Evolutionary conservation across 208 protist species (phyloP).

Genomic region (Acanthamoeba lugdunensis): DNA sequence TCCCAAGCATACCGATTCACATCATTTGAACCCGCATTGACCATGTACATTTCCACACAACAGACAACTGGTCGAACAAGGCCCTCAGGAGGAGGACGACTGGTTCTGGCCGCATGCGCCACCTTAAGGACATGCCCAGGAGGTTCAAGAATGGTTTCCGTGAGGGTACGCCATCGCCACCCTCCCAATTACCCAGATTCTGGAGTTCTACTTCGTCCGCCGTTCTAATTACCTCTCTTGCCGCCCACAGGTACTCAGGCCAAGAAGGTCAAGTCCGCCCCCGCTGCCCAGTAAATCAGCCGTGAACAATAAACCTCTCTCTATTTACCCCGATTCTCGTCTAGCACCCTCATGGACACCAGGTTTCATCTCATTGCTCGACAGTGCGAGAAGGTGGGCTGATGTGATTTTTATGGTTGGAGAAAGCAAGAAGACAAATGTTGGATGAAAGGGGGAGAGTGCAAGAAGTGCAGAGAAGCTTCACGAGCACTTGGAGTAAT

Average conservation of each 20-base stretch:
- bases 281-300: slow-evolving; percentile 6
- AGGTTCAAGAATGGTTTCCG: slow-evolving; percentile 97
- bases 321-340: not conserved
- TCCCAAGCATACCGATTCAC: too few relatives aligned
- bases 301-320: slow-evolving; percentile 54
- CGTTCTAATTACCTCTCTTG: not conserved
- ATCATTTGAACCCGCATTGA: not conserved
- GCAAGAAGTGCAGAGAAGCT: not conserved
- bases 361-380: not conserved
- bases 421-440: not conserved
- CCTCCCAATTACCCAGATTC: not conserved
- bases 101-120: slow-evolving; percentile 97
- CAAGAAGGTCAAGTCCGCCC: slow-evolving; percentile 63
- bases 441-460: not conserved
- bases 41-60: slow-evolving; percentile 28
- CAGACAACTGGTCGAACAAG: slow-evolving; percentile 97
- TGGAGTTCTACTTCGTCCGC: not conserved
- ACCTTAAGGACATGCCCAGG: slow-evolving; percentile 96
- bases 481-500: slow-evolving; percentile 47
- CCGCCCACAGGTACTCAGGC: slow-evolving; percentile 11
- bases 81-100: slow-evolving; percentile 96
- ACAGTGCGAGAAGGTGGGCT: not conserved
- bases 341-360: not conserved
- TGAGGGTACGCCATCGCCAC: slow-evolving; percentile 78
- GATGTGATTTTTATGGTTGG: not conserved